Base-by-base conservation (phyloP, 345 rosid genomes). In the Populus deltoides region DNA sequence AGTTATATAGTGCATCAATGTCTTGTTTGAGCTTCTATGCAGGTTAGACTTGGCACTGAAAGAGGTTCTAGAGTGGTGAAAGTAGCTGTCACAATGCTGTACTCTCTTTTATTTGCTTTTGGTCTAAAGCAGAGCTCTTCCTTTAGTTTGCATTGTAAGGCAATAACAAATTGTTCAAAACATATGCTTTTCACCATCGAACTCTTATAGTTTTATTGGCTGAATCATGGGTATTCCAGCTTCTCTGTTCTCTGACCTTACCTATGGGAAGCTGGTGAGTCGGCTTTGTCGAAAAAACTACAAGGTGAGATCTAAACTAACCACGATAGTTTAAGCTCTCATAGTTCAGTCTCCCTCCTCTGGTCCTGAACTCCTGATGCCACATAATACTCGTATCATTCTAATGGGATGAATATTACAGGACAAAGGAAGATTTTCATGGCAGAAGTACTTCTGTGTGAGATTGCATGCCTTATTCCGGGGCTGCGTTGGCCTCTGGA, bases 401-500 rank as follows among this genome's bases (percentile, higher is more conserved):
- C 18, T 47, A 15, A 47, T 47, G 6, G 16, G 51, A 47, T 47
- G 51, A 15, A 47, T 13, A 13, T 47, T 72, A 61, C 86, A 95
- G 98, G 88, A 95, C 59, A 89, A 90, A 81, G 85, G 79, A 86
- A 88, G 86, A 93, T 93, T 77, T 95, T 95, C 89, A 90, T 90
- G 99, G 99, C 96, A 35, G n/a, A 95, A 93, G 86, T 95, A 95
- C 76, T 92, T 90, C 39, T 93, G 99, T 76, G 97, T 94, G 79
- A 87, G 94, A 83, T 84, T 93, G 65, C 99, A 93, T 78, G 81
- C 89, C 22, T 81, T 93, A 63, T 90, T 94, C 70, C 70, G 97
- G 94, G 76, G 91, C 89, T 63, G 97, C 98, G 24, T 81, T 93
- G 84, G 86, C 93, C 16, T 82, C 86, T 62, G 98, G 98, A 75